Evolutionary conservation across 257 asterid species (phyloP), one percentile per base, ranked within the genome.

Genomic region (Ophiorrhiza pumila): DNA sequence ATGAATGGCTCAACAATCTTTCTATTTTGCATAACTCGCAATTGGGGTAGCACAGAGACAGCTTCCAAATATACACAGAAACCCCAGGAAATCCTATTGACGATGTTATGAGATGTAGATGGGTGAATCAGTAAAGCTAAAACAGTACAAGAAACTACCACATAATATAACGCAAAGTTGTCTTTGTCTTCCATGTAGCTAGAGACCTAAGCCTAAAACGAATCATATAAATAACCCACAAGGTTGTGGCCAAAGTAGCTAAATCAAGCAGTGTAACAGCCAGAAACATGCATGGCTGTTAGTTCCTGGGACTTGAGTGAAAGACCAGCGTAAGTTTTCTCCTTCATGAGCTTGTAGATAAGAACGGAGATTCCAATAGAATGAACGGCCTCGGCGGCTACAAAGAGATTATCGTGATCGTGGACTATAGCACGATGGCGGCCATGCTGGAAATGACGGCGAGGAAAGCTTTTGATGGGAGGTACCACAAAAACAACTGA

Each of bases 371-470:
- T 93, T 71, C 97, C 98, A 39, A 88, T 81, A 64, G 96, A 87
- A 79, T 93, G 98, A 75, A 91, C 98, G 58, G 96, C 91, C 83
- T 91, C 97, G 53, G 98, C 96, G 11, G 98, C 97, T 31, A 93
- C 92, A 68, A 93, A 93, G 52, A 93, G 95, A 62, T 89, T 93
- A 69, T 93, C 96, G 79, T 93, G 98, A 87, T 93, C 97, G 85
- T 89, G 93, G 3, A 93, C 97, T 69, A 93, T 87, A 39, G 94
- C 89, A 89, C 88, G n/a, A 93, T 92, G 49, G 92, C 88, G 61
- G 87, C 81, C 98, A 93, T 87, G 81, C 96, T 96, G 81, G 87
- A 64, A 64, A 89, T 78, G 5, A 91, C 95, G 71, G 91, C 97
- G 25, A 93, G 88, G 63, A 91, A 91, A 32, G 94, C 96, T n/a